Base-by-base conservation (phyloP, 2,329 filamentous ascomycete genomes). In the Xylariaceae sp. region DNA sequence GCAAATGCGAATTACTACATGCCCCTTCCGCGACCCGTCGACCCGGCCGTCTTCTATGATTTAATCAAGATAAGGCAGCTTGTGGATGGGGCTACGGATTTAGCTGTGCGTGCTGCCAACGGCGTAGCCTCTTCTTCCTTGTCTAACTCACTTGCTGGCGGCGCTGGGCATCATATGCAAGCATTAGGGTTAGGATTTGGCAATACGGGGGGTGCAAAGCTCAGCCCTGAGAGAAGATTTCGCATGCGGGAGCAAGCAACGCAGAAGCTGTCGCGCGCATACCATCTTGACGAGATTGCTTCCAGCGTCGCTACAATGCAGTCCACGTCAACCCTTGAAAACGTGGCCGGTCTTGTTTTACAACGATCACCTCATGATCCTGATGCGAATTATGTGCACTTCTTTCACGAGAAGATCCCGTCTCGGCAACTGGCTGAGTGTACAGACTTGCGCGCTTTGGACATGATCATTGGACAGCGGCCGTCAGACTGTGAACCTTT, bases 361-460 rank as follows among this genome's bases (percentile, higher is more conserved):
- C 86, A 90, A 71, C 81, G 90, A 59, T 87, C 84, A 58, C 79
- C 85, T n/a, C 72, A 80, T 47, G 87, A 92, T 68, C 74, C 80
- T 39, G 89, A 95, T 68, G 91, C 90, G 24, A 89, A 88, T 73
- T 95, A 95, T 70, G 91, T 95, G n/a, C 89, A 95, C 71, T 95
- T 94, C 76, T 96, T 96, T 73, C 90, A 94, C 74, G 90, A 96
- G 75, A 95, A 94, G 82, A 93, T 95, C 23, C 89, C 90, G 1
- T 89, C 86, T 36, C 79, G 88, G 37, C 86, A 89, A 70, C 78
- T 95, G 71, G 88, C 87, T 31, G 85, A 91, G 67, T 87, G 83
- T 65, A 93, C 90, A 7, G 87, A 84, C 60, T 74, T 93, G 54
- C 76, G 83, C 49, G 80, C 86, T 3, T 73, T 96, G 62, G 79